Evolutionary conservation across 2,329 filamentous ascomycete species (phyloP), one percentile per base, ranked within the genome.

Genomic region (Neonectria punicea): DNA sequence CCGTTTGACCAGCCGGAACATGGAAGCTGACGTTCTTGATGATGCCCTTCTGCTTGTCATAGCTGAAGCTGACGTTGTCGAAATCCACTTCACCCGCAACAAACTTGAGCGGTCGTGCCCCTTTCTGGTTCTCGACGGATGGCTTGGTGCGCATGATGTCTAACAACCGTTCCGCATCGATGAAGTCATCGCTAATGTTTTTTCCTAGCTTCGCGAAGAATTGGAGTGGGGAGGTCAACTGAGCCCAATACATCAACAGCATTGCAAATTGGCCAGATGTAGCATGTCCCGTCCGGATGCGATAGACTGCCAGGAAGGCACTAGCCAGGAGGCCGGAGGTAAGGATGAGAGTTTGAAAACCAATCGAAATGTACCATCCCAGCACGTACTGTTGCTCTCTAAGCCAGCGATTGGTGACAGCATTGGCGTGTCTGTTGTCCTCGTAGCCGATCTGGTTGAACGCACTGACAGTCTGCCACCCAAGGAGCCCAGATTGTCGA

Each of bases 201-300:
- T 86, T 87, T 7, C 87, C 86, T 30, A 89, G 78, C 18, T 80
- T 80, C 7, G 86, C 85, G 73, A 93, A 93, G 77, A 92, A 93
- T 69, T 89, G 89, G 58, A 93, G 83, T 2, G 91, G 91, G 2
- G 87, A 85, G 49, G 91, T 90, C 41, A 93, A 83, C 73, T 93
- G 91, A 18, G 86, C 86, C 90, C 92, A 92, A 76, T 93, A 93
- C 58, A 90, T 90, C 65, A 93, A 80, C 16, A 93, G 82, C 79
- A 90, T 88, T 60, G 92, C 88, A 70, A 93, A 93, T 68, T 91
- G 85, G 60, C 91, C 91, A 11, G 91, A 82, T 5, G 86, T 87
- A 5, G 87, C 85, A 57, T 85, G 78, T 1, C 85, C 85, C n/a
- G 83, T 84, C 2, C 85, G 89, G 58, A 93, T 89, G 67, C 92